phyloP scores from a whole-genome alignment of 2,329 filamentous ascomycete species.

The Ophiostoma populinum region DNA sequence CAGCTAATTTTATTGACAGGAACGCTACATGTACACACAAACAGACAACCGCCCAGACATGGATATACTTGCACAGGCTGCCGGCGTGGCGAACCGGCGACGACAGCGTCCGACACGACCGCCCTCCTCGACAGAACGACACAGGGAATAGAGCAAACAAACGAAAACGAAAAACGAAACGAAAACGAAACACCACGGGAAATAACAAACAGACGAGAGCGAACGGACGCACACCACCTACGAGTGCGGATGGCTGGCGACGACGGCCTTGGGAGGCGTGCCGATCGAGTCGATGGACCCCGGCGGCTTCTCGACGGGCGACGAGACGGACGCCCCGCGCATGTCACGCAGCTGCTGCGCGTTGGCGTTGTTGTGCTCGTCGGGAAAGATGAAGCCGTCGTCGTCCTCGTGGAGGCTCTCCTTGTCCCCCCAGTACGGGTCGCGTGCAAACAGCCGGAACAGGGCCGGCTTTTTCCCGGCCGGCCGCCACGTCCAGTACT shows the following conservation, averaged over 20 bases:
- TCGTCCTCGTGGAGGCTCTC: conserved; percentile 9
- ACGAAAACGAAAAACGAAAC: too few relatives aligned
- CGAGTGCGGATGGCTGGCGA: conserved; percentile 4
- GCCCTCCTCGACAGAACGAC: too few relatives aligned
- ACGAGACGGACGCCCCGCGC: background rate
- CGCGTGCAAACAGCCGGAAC: conserved; percentile 19
- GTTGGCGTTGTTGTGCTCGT: conserved; percentile 3
- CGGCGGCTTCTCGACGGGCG: conserved; percentile 3
- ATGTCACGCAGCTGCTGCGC: conserved; percentile 7
- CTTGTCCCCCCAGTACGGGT: conserved; percentile 14
- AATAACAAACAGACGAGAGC: too few relatives aligned
- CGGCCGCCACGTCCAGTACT: conserved; percentile 38
- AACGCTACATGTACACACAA: too few relatives aligned
- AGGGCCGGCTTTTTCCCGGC: conserved; percentile 30
- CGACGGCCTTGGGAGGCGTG: conserved; percentile 3
- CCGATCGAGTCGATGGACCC: conserved; percentile 1
- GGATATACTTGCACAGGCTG: too few relatives aligned
- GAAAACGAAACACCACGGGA: too few relatives aligned
- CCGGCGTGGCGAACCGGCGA: too few relatives aligned
- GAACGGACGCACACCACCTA: too few relatives aligned
- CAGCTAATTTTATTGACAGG: too few relatives aligned
- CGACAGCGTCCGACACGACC: too few relatives aligned
- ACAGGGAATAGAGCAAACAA: too few relatives aligned
- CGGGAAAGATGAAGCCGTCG: conserved; percentile 6
- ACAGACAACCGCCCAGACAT: too few relatives aligned